Evolutionary conservation across 73 alveolate genomes (phyloP), one percentile per base, ranked within the genome.

Genomic region (Blepharisma stoltei): DNA sequence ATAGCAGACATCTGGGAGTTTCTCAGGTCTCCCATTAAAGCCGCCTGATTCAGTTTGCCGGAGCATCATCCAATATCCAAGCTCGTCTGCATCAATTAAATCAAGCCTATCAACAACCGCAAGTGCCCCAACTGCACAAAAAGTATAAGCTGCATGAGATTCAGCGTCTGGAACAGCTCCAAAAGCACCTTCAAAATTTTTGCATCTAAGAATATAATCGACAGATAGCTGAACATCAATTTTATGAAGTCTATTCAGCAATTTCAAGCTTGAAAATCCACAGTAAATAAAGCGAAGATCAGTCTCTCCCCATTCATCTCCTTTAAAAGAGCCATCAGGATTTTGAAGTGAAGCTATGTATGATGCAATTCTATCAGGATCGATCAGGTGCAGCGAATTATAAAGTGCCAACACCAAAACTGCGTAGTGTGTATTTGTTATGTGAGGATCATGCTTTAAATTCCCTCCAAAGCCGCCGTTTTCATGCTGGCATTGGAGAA

Each of bases 121-220:
- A 45, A 90, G 80, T 45, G 96, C 97, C 55, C 97, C 97, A 27
- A 95, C 93, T 43, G 96, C 86, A 47, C 97, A 89, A 68, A 93
- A 95, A 38, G 94, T 88, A 80, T 93, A 95, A 21, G 98, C 99
- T 1, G 98, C 99, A 78, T 95, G 99, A 55, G 96, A 83, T 77
- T 95, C 99, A 3, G 98, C 98, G 45, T 92, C 95, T 5, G 99
- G 99, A 23, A 95, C 92, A n/a, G 94, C 95, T 21, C 98, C 98
- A 71, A 94, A 95, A n/a, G 97, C 97, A 47, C 98, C 99, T 60
- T 95, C 98, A 55, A 87, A 83, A 82, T 95, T 95, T 80, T 85
- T 83, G 76, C 98, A 69, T 18, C 54, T 20, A 7, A 44, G 9
- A 23, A 83, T 67, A 76, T 77, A 83, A 14, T 32, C 88, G 55